These are phyloP conservation scores for Calvatia gigantea DNA, from an alignment of 768 basidiomycete species.

Conservation along the genomic window DNA sequence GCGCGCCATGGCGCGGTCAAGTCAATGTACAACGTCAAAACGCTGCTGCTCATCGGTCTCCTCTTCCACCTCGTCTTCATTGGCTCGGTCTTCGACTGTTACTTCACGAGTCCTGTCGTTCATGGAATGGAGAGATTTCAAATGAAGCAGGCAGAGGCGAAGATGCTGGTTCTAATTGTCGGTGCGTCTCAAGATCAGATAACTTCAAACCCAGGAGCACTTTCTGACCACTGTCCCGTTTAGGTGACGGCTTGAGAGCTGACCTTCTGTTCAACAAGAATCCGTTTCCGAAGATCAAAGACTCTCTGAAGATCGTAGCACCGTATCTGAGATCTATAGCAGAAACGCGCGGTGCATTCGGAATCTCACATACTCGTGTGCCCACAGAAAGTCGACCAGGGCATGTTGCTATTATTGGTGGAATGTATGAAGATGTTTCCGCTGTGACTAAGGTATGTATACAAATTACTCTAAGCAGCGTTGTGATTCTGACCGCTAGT, in stretches of 20 bases:
- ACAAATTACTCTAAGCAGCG: background rate
- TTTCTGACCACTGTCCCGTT: background rate
- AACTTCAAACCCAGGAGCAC: too few species aligned
- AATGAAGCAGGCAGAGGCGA: conserved; percentile 45
- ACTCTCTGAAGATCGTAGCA: conserved; percentile 58
- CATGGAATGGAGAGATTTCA: conserved; percentile 67
- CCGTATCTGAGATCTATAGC: conserved; percentile 71
- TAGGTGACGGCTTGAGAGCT: conserved; percentile 82
- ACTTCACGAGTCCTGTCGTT: conserved; percentile 82
- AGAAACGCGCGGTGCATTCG: conserved; percentile 69
- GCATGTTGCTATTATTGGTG: conserved; percentile 88
- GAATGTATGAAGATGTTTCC: conserved; percentile 90
- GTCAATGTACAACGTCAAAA: conserved; percentile 32
- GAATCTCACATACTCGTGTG: conserved; percentile 81
- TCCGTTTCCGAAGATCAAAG: conserved; percentile 50
- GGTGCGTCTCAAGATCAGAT: conserved; percentile 48
- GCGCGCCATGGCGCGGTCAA: background rate
- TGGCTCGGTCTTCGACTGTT: conserved; percentile 78
- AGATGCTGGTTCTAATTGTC: conserved; percentile 76
- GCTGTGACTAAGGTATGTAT: conserved; percentile 74
- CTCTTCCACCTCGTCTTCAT: conserved; percentile 75
- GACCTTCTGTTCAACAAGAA: conserved; percentile 71
- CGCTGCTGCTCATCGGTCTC: conserved; percentile 62
- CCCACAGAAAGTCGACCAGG: conserved; percentile 88
- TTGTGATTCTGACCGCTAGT: conserved; percentile 6